phyloP scores from a whole-genome alignment of 306 rosid genomes.

The Ammopiptanthus mongolicus region DNA sequence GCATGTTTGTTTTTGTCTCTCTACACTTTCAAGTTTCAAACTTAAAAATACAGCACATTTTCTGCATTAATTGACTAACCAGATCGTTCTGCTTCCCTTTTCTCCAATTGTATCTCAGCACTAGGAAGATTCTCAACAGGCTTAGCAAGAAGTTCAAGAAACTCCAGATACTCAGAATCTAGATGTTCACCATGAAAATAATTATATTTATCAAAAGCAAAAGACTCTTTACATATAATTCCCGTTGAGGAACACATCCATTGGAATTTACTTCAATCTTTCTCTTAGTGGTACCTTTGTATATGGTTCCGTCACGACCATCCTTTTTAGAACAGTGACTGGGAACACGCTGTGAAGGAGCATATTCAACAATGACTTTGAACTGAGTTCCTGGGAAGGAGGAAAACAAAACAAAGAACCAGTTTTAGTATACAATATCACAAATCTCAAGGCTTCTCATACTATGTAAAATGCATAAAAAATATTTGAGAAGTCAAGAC shows the following conservation, averaged over 20 bases:
- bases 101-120: constrained; percentile 76
- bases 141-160: constrained; percentile 62
- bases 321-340: constrained; percentile 53
- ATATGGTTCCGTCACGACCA: constrained; percentile 70
- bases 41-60: neutral
- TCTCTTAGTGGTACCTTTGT: constrained; percentile 37
- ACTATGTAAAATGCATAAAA: neutral
- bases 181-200: constrained; percentile 44
- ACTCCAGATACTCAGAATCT: constrained; percentile 75
- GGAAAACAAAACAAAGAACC: constrained; percentile 3
- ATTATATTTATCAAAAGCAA: constrained; percentile 36
- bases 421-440: neutral
- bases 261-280: neutral
- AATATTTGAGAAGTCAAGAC: neutral
- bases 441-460: neutral
- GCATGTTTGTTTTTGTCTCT: neutral
- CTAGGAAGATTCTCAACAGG: constrained; percentile 82
- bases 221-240: constrained; percentile 23
- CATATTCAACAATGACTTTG: constrained; percentile 63
- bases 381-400: constrained; percentile 52
- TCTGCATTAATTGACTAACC: constrained; percentile 40
- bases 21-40: neutral
- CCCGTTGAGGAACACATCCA: constrained; percentile 7
- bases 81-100: constrained; percentile 70
- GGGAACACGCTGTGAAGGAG: constrained; percentile 81